Evolutionary conservation across 1,284 basidiomycete genomes (phyloP).

Genomic region (Trametes hirsuta): DNA sequence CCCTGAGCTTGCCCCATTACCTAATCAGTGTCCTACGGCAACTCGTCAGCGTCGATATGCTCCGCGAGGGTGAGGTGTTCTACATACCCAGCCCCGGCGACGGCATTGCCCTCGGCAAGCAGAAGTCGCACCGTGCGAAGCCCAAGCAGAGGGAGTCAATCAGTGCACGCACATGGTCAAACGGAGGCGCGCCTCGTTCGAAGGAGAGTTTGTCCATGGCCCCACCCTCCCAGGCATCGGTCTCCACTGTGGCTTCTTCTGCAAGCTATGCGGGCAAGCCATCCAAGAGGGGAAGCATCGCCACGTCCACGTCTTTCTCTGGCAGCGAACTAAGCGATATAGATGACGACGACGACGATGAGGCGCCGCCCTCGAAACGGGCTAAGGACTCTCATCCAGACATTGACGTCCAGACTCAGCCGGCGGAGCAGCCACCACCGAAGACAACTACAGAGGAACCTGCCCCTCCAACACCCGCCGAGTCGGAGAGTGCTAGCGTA

Average conservation of each 20-base stretch:
- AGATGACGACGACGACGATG: slow-evolving; percentile 22
- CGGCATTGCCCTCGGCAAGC: slow-evolving; percentile 24
- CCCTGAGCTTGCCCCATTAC: slow-evolving; percentile 52
- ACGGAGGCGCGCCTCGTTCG: slow-evolving; percentile 19
- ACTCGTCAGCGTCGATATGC: slow-evolving; percentile 62
- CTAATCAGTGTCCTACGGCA: slow-evolving; percentile 57
- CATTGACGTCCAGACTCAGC: neutral
- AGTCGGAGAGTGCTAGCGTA: neutral
- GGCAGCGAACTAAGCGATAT: slow-evolving; percentile 27
- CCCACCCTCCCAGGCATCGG: slow-evolving; percentile 29
- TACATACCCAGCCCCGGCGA: slow-evolving; percentile 52
- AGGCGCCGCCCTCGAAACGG: slow-evolving; percentile 22
- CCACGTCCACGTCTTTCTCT: slow-evolving; percentile 21
- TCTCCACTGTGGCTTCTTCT: slow-evolving; percentile 24
- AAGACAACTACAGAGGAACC: neutral
- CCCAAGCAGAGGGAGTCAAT: slow-evolving; percentile 29
- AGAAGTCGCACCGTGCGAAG: slow-evolving; percentile 13
- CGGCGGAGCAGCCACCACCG: neutral
- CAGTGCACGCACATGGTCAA: slow-evolving; percentile 25
- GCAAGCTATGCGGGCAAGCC: slow-evolving; percentile 12
- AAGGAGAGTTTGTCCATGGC: slow-evolving; percentile 16
- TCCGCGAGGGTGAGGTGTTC: slow-evolving; percentile 64
- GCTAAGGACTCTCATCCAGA: slow-evolving; percentile 8
- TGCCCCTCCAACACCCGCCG: neutral
- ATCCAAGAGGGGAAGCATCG: slow-evolving; percentile 11